Evolutionary conservation across 2,329 filamentous ascomycete species (phyloP), one percentile per base, ranked within the genome.

Genomic region (Colletotrichum sp.): DNA sequence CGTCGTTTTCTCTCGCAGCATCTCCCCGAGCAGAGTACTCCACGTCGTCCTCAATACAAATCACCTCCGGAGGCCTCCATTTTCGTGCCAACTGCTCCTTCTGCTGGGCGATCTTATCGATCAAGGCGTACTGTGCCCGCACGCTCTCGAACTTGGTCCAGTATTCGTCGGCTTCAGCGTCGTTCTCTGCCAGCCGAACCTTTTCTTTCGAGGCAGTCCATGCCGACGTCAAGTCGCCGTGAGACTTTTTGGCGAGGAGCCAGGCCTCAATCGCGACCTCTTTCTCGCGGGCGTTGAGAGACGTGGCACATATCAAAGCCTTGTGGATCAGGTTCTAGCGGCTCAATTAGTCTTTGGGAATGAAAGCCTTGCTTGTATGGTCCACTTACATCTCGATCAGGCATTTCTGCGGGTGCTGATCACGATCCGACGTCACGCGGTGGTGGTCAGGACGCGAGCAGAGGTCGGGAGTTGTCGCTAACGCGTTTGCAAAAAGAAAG

Each of bases 381-480:
- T 34, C 3, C 59, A 21, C 59, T 34, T 60, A 60, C 39, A 6
- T 49, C 39, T 49, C 39, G 39, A n/a, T 49, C 39, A n/a, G 39
- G 3, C 39, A 49, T 49, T 49, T 12, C 1, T 1, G 39, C 39
- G 39, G 5, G 0, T 49, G 39, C 39, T n/a, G 18, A 6, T 49
- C 9, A 49, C 5, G 9, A 49, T 49, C 5, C 5, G 18, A n/a
- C 6, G 26, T 4, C 1, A 60, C 15, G 21, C 15, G 52, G 52
- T 57, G 52, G n/a, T 15, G 0, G 6, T 3, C 5, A 6, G 15
- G 21, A 57, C 24, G 7, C 52, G 3, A 2, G 21, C 2, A 12
- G 18, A 49, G 39, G 9, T 1, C 18, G 5, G 1, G 39, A n/a
- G 9, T 0, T 49, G 4, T 55, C n/a, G 21, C 1, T 24, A 1